Conservation (phyloP, 2,329 filamentous ascomycete species). For the Colletotrichum chrysophilum region DNA sequence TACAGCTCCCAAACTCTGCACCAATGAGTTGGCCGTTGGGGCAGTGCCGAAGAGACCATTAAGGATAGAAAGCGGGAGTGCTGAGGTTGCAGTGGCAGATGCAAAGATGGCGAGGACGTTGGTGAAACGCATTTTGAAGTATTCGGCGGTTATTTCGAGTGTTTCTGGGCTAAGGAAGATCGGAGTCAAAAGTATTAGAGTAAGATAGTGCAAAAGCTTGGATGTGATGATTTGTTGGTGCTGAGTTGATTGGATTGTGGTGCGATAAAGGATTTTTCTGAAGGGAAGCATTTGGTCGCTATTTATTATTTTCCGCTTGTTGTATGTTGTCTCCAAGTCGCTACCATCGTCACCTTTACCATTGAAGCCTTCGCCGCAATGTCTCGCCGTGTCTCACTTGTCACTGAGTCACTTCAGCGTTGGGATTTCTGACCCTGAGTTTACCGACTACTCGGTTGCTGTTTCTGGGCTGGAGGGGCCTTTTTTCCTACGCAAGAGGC, state of each 20-base stretch:
- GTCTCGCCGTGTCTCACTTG: not conserved
- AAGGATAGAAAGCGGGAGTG: not conserved
- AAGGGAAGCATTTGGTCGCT: not conserved
- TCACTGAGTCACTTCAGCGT: not conserved
- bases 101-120: not conserved
- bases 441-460: not conserved
- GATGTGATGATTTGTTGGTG: not conserved
- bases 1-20: not conserved
- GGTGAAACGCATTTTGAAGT: not conserved
- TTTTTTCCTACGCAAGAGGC: not conserved
- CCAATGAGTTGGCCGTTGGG: not conserved
- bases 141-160: not conserved
- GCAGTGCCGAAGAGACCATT: not conserved
- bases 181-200: not conserved
- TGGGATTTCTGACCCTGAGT: not conserved
- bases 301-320: not conserved
- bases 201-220: not conserved
- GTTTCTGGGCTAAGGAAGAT: not conserved
- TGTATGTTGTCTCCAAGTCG: not conserved
- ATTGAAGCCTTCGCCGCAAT: not conserved
- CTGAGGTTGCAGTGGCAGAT: not conserved
- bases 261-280: not conserved
- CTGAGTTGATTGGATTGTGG: not conserved
- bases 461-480: not conserved
- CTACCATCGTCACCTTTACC: not conserved